phyloP scores from a whole-genome alignment of 768 basidiomycete species.

The Pleurotus citrinopileatus region DNA sequence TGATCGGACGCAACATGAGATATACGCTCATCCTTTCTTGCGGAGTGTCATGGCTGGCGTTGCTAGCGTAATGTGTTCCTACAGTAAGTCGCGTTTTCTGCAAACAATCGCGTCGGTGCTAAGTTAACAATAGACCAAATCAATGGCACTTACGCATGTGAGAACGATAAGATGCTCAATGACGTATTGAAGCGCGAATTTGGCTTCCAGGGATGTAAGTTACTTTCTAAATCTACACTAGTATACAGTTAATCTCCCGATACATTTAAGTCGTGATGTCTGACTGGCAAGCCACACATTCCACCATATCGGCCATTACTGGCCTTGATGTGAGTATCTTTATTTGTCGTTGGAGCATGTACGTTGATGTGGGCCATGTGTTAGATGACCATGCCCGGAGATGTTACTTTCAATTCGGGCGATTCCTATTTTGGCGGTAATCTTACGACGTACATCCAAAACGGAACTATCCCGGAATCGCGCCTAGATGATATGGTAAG shows the following conservation, averaged over 20 bases:
- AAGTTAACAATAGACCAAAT: constrained; percentile 45
- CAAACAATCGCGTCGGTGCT: background rate
- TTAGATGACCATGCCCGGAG: constrained; percentile 71
- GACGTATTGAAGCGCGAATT: constrained; percentile 73
- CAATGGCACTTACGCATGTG: constrained; percentile 73
- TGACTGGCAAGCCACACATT: constrained; percentile 68
- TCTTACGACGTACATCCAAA: constrained; percentile 64
- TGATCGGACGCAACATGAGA: constrained; percentile 76
- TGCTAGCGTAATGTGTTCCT: constrained; percentile 73
- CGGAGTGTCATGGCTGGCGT: constrained; percentile 74
- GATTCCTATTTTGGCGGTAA: constrained; percentile 63
- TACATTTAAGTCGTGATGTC: constrained; percentile 56
- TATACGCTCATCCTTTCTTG: constrained; percentile 70
- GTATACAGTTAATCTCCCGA: background rate
- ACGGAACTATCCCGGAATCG: constrained; percentile 63
- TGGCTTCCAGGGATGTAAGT: constrained; percentile 70
- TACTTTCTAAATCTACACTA: background rate
- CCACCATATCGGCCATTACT: constrained; percentile 55
- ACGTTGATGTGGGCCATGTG: background rate
- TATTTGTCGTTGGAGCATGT: background rate
- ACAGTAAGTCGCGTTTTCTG: constrained; percentile 42
- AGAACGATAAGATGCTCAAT: constrained; percentile 69
- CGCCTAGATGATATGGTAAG: constrained; percentile 72
- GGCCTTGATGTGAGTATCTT: constrained; percentile 59
- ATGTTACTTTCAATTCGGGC: constrained; percentile 46